Evolutionary conservation across 768 basidiomycete genomes (phyloP), one percentile per base, ranked within the genome.

Genomic region (Agrocybe praecox): DNA sequence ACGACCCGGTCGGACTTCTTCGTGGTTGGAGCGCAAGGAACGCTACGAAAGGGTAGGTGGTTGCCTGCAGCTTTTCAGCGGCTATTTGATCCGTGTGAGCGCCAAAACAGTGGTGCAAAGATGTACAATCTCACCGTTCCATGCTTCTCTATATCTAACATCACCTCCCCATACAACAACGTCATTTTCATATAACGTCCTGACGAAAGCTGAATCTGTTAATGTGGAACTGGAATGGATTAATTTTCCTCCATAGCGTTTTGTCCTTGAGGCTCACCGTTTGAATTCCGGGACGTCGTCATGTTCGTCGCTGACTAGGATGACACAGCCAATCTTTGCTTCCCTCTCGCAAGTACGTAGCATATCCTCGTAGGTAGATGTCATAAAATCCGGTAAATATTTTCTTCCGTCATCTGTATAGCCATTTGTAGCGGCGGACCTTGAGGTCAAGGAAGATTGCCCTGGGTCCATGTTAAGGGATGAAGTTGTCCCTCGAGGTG

Each of bases 121-220:
- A 21, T 23, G 26, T 23, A 24, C 19, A 33, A 17, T 60, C 73
- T 49, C 49, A 79, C 79, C 90, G 78, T 74, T 76, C 83, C 94
- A 94, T 6, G 92, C 85, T 58, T 96, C 93, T 33, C 79, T 78
- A 63, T 91, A 89, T 32, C 88, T 80, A 9, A 97, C 85, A 67
- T 98, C 96, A 15, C 93, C 96, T 2, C 90, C 96, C 96, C 96
- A 99, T 8, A 94, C 85, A 17, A 94, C 64, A 52, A 96, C 79
- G 49, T 88, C 77, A 68, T 94, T 89, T 32, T 89, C 86, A 48
- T 82, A 80, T 21, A 97, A 76, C 2, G 84, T 69, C 22, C 80
- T 81, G 7, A 95, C 83, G 45, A 98, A 80, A 9, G 78, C 74
- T 2, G 86, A 73, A 65, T 96, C 87, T 1, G 89, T 88, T 17